Base-by-base conservation (phyloP, 768 basidiomycete genomes). In the Boletus subcaerulescens region DNA sequence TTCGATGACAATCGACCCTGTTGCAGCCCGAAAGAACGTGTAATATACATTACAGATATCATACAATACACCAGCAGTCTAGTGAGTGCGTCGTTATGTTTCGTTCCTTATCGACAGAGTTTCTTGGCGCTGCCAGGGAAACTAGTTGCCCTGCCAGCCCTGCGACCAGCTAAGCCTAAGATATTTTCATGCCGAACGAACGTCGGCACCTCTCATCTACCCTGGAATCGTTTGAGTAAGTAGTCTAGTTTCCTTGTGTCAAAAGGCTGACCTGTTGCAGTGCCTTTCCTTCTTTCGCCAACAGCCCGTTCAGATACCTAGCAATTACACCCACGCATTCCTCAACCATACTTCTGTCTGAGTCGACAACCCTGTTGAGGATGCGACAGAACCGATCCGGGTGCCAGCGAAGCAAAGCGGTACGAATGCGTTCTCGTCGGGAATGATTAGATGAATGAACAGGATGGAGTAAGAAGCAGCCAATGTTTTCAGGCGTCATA, bases 331-430 rank as follows among this genome's bases (percentile, higher is more conserved):
- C 87, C 14, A 84, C 85, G 0, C 80, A 83, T 55, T 81, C 80
- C 60, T 87, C 82, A 5, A 90, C 82, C 32, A 60, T 60, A 18
- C 58, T 73, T 62, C 64, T 80, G 36, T 91, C 87, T 45, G 73
- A 71, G 36, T 77, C 79, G 4, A 61, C 65, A 3, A 90, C 81
- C 61, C 81, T 76, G 14, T 62, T 67, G 50, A 87, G 67, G 41
- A 87, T 57, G 38, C 86, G 73, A 53, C 79, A 71, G 73, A 91
- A 91, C 43, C 87, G 74, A 69, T 92, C 90, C 4, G 90, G 91
- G 65, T 93, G 90, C 89, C 89, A 91, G 41, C 87, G 77, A 20
- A 87, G 78, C 68, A 87, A 78, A 0, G 86, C 88, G 26, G 69
- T 75, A 44, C 83, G 80, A 55, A 90, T 79, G 54, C 87, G 77